Percentiles rank a stretch among this genome's conserved stretches.
phyloP scores from a whole-genome alignment of 176 grass and related monocot genomes.

The Cenchrus fungigraminus region DNA sequence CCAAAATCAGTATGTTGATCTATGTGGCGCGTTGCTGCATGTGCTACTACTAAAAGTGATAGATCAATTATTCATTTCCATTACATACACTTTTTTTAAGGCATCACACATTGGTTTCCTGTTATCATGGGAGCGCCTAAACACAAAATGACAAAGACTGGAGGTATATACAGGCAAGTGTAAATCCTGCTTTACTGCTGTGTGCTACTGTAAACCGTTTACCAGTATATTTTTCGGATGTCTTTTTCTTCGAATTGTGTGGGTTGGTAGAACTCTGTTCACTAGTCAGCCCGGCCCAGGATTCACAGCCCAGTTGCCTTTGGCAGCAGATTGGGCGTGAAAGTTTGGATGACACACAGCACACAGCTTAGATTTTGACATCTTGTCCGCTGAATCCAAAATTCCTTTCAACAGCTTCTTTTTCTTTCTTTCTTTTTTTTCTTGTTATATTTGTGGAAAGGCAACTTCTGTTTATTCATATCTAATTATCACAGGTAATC shows the following conservation, averaged over 20 bases:
- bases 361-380: not conserved
- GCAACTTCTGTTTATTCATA: not conserved
- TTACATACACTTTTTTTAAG: not conserved
- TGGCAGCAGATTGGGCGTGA: not conserved
- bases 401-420: not conserved
- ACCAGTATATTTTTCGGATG: not conserved
- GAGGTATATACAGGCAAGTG: not conserved
- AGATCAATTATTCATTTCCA: not conserved
- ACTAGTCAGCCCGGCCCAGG: not conserved
- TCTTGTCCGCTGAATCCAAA: not conserved
- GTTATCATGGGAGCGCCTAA: not conserved
- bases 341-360: not conserved
- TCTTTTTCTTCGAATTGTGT: not conserved
- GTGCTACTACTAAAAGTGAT: not conserved
- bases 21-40: not conserved
- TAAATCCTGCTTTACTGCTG: not conserved
- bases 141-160: not conserved
- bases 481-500: not conserved
- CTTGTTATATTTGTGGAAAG: too few relatives aligned
- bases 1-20: not conserved
- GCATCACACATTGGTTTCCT: not conserved
- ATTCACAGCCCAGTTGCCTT: not conserved
- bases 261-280: not conserved
- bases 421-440: not conserved
- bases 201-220: not conserved